Base-by-base conservation (phyloP, 768 basidiomycete genomes). In the Pleurotus cornucopiae region DNA sequence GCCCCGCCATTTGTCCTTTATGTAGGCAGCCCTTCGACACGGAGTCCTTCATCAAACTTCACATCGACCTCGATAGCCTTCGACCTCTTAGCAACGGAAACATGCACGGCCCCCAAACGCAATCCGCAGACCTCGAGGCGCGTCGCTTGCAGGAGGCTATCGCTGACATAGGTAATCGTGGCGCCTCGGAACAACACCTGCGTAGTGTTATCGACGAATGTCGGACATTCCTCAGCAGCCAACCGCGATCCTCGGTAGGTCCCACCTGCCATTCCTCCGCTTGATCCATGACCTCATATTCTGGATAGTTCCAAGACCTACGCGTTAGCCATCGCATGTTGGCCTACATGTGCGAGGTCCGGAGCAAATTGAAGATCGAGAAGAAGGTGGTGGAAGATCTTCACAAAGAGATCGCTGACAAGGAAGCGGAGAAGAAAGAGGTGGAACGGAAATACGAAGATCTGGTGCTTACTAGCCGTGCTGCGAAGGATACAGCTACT, bases 1-100 rank as follows among this genome's bases (percentile, higher is more conserved):
- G 70, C 49, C 73, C 74, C 53, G 69, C 71, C 41, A 69, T 67
- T 49, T 89, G 88, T 62, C 87, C 88, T 46, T 69, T 90, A 47
- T 90, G 88, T 70, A 81, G 87, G 44, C 71, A 65, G 6, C 66
- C 71, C 18, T 86, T 86, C 68, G 71, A 77, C 9, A 65, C 69
- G 18, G 62, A 69, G 13, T 72, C 79, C 7, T 64, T 79, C 45
- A 73, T 81, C 46, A 80, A 73, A 67, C 78, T 90, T 49, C 86
- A 86, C 64, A 67, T 88, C 47, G 86, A 88, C 66, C 60, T 77
- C 54, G 77, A 82, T 46, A 68, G 56, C 53, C 62, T 65, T 25
- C 62, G 62, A 21, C 34, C 67, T 16, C 21, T 56, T 6, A 53
- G 41, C 39, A 53, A 53, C 26, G 51, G 51, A 25, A 53, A 40